Conservation (phyloP, 2,329 filamentous ascomycete genomes). For the Pseudogymnoascus pannorum region DNA sequence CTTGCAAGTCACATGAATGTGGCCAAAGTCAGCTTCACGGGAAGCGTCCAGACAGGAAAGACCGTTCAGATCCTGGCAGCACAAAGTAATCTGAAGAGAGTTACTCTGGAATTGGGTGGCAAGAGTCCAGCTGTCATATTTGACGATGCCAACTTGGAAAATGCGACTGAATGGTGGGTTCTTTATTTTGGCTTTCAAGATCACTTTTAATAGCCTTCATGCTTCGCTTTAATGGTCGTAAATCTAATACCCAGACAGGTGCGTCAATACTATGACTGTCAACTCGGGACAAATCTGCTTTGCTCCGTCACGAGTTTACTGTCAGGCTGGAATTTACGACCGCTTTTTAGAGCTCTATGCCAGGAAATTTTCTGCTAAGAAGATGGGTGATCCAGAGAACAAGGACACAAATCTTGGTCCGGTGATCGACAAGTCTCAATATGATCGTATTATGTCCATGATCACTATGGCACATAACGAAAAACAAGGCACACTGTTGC, state of each 20-base stretch:
- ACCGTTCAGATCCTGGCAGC: constrained; percentile 33
- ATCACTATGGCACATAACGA: neutral
- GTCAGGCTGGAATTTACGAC: constrained; percentile 45
- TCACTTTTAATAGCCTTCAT: neutral
- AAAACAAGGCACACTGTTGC: constrained; percentile 8
- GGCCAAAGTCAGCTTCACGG: constrained; percentile 35
- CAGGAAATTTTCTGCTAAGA: constrained; percentile 48
- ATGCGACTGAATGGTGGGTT: constrained; percentile 35
- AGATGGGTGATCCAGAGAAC: constrained; percentile 38
- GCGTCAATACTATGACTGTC: constrained; percentile 47
- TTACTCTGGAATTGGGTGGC: constrained; percentile 36
- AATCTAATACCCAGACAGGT: constrained; percentile 17
- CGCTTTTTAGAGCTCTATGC: constrained; percentile 40
- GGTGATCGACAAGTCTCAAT: constrained; percentile 38
- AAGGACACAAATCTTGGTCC: constrained; percentile 37
- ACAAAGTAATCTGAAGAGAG: constrained; percentile 34
- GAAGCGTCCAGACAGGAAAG: constrained; percentile 31
- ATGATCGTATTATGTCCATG: constrained; percentile 25
- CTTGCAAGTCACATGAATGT: constrained; percentile 33
- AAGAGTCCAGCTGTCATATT: constrained; percentile 38
- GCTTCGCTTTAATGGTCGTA: neutral
- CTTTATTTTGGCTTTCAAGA: neutral
- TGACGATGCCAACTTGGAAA: constrained; percentile 35
- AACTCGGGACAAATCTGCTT: constrained; percentile 55
- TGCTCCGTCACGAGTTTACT: constrained; percentile 48